Evolutionary conservation across 2,329 filamentous ascomycete species (phyloP), one percentile per base, ranked within the genome.

Genomic region (Alternaria incomplexa): DNA sequence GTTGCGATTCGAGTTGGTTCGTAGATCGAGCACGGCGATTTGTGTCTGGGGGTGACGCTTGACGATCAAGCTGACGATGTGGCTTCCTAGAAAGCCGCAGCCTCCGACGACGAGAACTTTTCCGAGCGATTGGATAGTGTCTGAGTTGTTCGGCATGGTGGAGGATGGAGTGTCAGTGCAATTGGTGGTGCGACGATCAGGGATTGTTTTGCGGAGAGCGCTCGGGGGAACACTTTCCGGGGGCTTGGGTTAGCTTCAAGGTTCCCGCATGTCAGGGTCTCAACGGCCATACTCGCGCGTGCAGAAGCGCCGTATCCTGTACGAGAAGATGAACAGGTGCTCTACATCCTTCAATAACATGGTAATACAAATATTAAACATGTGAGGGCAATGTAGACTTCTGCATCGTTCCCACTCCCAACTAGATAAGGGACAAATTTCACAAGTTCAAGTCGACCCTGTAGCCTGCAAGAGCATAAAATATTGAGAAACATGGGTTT

Each of bases 51-150:
- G 82, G 62, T 80, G 77, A 46, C 71, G 73, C 63, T 75, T 71
- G 46, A 75, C 74, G 36, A 86, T 80, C 57, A 84, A 79, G 53
- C 79, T 79, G 56, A 86, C 84, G 61, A 86, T 84, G 71, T 85
- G 83, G 63, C 81, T 76, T 30, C 85, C 85, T 6, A 86, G 75
- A 65, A 86, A 86, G 22, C 85, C 84, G 61, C 83, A 83, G 52
- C 84, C 84, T 56, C 84, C 84, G 26, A 84, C 80, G 25, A 86
- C 81, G 17, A 85, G 73, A 55, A 84, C 81, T 63, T 83, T 81
- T 48, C 83, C 83, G 36, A 84, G 76, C 3, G 80, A 79, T 22
- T 73, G 68, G 12, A 67, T 67, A 9, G 61, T 57, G 51, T 66
- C 63, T 50, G 65, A 56, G 17, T 52, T 56, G n/a, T 52, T 55